Evolutionary conservation across 768 basidiomycete genomes (phyloP), one percentile per base, ranked within the genome.

Genomic region (Atractiella rhizophila): DNA sequence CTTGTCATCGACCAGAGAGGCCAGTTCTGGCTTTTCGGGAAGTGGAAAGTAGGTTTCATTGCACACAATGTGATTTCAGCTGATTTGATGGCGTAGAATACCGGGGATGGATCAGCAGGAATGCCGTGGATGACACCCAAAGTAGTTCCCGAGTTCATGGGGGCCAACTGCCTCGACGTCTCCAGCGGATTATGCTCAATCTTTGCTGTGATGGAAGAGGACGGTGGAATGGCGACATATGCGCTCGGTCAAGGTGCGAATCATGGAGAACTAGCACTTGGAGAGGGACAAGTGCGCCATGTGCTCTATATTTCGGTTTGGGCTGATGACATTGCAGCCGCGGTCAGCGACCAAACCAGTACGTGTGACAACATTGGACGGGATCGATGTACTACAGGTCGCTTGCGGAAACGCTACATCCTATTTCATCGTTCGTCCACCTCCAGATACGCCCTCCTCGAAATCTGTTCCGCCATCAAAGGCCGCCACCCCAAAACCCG

Each of bases 361-460:
- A 1, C 46, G 65, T 39, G 67, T 83, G 47, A 58, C 69, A 13
- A 69, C 74, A 4, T 66, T 96, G 9, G 60, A 57, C n/a, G 80
- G 73, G 0, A 67, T 94, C 27, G 68, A 79, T 16, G 68, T 91
- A 34, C 63, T 48, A 37, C 41, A n/a, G 50, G 85, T 96, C 43
- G 76, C 75, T 1, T 74, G 76, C 0, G 80, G 77, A 13, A 81
- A 85, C 49, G 78, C 79, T 52, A 80, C 77, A 25, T 81, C 80
- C 0, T 60, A 78, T 45, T 71, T 88, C 61, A 64, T 94, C 27
- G 80, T 75, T 2, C 66, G 63, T 37, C 80, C 82, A 3, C 49
- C 49, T n/a, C n/a, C n/a, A n/a, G n/a, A n/a, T n/a, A n/a, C n/a
- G n/a, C n/a, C n/a, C n/a, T n/a, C n/a, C n/a, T n/a, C n/a, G n/a